Conservation (phyloP, 2,329 filamentous ascomycete genomes). For the Rhynchosporium agropyri region DNA sequence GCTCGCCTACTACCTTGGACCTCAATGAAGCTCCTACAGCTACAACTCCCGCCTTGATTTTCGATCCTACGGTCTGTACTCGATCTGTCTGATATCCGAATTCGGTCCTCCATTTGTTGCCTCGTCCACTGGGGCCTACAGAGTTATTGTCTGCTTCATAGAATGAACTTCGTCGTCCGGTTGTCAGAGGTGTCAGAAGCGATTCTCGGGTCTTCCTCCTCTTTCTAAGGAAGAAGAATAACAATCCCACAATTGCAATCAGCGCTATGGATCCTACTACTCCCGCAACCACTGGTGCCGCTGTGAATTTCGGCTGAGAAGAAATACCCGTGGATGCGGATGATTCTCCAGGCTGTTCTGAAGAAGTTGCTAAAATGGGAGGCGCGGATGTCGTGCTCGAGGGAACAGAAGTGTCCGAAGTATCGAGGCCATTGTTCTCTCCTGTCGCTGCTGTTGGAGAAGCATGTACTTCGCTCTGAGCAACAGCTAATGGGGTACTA, state of each 20-base stretch:
- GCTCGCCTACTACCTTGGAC: constrained; percentile 33
- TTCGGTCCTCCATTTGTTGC: constrained; percentile 30
- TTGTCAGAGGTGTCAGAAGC: constrained; percentile 37
- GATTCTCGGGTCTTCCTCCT: constrained; percentile 32
- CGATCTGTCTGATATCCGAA: constrained; percentile 25
- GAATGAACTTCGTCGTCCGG: constrained; percentile 30
- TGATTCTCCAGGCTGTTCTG: constrained; percentile 23
- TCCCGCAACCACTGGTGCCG: constrained; percentile 38
- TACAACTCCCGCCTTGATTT: constrained; percentile 30
- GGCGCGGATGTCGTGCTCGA: constrained; percentile 29
- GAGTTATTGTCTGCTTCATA: constrained; percentile 36
- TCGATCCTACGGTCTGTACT: constrained; percentile 28
- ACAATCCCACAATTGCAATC: constrained; percentile 35
- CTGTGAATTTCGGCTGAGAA: constrained; percentile 26
- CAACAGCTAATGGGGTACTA: constrained; percentile 33
- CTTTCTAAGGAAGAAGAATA: constrained; percentile 38
- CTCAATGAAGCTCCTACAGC: constrained; percentile 38
- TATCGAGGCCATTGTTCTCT: constrained; percentile 20
- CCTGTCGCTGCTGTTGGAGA: constrained; percentile 24
- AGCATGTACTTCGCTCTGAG: constrained; percentile 34
- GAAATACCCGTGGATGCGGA: constrained; percentile 32
- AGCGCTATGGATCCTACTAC: constrained; percentile 38
- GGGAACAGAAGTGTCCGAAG: constrained; percentile 19
- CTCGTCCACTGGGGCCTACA: constrained; percentile 27
- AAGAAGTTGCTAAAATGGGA: constrained; percentile 24